These are phyloP conservation scores for Pyropia yezoensis DNA, from an alignment of 23 red algal species.

Conservation along the genomic window DNA sequence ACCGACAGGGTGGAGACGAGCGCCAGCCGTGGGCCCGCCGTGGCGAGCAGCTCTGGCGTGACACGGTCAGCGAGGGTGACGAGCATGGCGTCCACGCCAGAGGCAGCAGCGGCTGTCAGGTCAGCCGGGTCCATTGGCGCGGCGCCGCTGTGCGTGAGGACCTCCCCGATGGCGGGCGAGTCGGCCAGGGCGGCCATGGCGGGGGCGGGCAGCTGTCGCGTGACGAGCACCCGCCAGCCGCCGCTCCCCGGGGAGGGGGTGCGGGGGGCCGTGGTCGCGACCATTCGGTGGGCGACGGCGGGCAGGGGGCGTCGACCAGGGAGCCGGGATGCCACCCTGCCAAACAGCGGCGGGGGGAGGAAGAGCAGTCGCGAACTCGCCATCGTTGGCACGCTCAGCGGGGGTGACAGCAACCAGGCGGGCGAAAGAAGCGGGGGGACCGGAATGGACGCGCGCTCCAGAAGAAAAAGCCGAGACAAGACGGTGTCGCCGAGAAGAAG, in stretches of 20 bases:
- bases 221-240: slow-evolving; percentile 55
- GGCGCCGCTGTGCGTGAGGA: slow-evolving; percentile 28
- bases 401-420: too few relatives aligned
- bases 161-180: slow-evolving; percentile 13
- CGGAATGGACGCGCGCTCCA: too few relatives aligned
- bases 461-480: too few relatives aligned
- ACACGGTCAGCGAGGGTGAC: slow-evolving; percentile 50
- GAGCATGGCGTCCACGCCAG: slow-evolving; percentile 30
- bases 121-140: slow-evolving; percentile 20
- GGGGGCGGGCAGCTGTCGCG: slow-evolving; percentile 24
- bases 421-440: too few relatives aligned
- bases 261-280: slow-evolving; percentile 2
- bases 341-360: too few relatives aligned
- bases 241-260: neutral
- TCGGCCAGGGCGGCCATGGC: slow-evolving; percentile 43
- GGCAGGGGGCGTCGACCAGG: too few relatives aligned
- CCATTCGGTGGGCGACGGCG: slow-evolving; percentile 9
- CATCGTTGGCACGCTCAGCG: too few relatives aligned
- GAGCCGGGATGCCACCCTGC: too few relatives aligned
- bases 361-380: too few relatives aligned
- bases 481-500: too few relatives aligned
- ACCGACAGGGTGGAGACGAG: slow-evolving; percentile 82
- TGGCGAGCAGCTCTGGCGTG: slow-evolving; percentile 24
- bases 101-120: slow-evolving; percentile 2
- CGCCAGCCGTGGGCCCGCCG: slow-evolving; percentile 32